Base-by-base conservation (phyloP, 1,284 basidiomycete species). In the Rhodotorula sp. region DNA sequence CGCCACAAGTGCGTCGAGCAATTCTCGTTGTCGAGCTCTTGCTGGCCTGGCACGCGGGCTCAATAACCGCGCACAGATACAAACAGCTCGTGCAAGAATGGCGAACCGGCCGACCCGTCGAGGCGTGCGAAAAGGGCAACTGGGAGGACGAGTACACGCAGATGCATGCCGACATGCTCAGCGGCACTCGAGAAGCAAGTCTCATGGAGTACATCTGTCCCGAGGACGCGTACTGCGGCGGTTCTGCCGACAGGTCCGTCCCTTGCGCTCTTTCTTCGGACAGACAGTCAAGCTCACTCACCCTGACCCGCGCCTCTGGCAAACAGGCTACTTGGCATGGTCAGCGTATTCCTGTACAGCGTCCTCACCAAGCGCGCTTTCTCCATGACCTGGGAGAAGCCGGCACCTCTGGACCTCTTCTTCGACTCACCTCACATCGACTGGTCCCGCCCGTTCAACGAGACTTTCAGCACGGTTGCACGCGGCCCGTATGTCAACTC, bases 401-500 rank as follows among this genome's bases (percentile, higher is more conserved):
- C 72, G 9, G 55, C 68, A 3, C 69, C 69, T 0, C 59, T 66
- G 53, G 72, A 74, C 42, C 53, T 71, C 54, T 27, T 74, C 27
- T 74, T 71, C 67, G 72, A 74, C 25, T 68, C 66, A 9, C 72
- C 69, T 2, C 13, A 64, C 23, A 67, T 74, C 61, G 69, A 74
- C 58, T 73, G 72, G 72, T 71, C 69, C 41, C 66, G 59, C 9
- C 64, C 66, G 1, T 73, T 60, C 66, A 48, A 45, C 9, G 41
- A 45, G 16, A 48, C 58, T 27, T 27, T 27, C 2, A 63, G 62
- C 9, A 65, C 61, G 8, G 42, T 65, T 13, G 34, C 34, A 34
- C 34, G 34, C 34, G 34, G 34, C 34, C 34, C 34, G 34, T 34
- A 34, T 5, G 34, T 34, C 34, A 42, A 53, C 4, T 53, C 13